Percentiles rank a stretch among this genome's conserved stretches.
These are phyloP conservation scores for Neonectria hederae DNA, from an alignment of 2,329 filamentous ascomycete species.

Conservation along the genomic window DNA sequence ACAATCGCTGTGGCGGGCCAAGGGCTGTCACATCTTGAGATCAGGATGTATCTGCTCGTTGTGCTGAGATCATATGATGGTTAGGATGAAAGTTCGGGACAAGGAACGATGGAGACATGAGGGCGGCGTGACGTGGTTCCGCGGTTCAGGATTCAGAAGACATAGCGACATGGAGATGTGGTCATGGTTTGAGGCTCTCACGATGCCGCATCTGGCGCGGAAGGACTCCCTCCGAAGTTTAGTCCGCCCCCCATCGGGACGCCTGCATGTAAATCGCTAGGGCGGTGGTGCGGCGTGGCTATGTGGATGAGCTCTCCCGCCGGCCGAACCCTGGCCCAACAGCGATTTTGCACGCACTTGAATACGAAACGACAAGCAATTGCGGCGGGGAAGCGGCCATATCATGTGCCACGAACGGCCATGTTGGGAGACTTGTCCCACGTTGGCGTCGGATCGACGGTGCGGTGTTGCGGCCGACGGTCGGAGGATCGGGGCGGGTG, in stretches of 20 bases:
- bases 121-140: not conserved
- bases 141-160: not conserved
- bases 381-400: constrained; percentile 2
- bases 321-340: not conserved
- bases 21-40: not conserved
- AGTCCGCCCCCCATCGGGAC: constrained; percentile 2
- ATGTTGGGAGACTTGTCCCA: constrained; percentile 11
- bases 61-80: not conserved
- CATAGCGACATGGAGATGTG: not conserved
- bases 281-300: not conserved
- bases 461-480: constrained; percentile 31
- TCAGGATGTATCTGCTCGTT: not conserved
- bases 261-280: constrained; percentile 1
- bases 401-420: not conserved
- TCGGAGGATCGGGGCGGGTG: constrained; percentile 8
- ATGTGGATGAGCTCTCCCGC: constrained; percentile 4
- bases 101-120: not conserved
- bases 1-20: constrained; percentile 4
- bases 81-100: not conserved
- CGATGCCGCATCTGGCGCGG: constrained; percentile 3
- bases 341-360: constrained; percentile 4
- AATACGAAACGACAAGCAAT: not conserved
- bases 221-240: constrained; percentile 11
- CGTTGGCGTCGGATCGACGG: constrained; percentile 32
- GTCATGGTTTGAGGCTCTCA: constrained; percentile 15